These are phyloP conservation scores for Quercus wislizeni DNA, from an alignment of 306 rosid genomes.

Conservation along the genomic window DNA sequence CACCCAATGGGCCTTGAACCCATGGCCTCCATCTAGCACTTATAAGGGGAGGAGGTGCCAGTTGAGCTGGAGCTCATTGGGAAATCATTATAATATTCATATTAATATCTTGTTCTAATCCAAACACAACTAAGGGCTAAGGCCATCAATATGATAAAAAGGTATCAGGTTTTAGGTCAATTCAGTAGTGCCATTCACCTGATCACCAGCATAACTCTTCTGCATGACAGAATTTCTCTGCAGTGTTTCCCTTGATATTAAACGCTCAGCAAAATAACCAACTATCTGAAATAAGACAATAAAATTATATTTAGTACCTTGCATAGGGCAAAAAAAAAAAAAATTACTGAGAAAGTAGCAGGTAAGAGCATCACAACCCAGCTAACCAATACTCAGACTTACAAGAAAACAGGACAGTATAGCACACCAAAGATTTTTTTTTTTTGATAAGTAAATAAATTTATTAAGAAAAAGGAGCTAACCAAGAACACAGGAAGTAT, in stretches of 20 bases:
- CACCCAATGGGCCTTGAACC: too few species aligned
- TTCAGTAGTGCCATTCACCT: slow-evolving; percentile 48
- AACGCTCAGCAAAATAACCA: slow-evolving; percentile 66
- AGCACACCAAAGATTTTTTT: background rate
- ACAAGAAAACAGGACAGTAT: slow-evolving; percentile 3
- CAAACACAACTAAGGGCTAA: slow-evolving; percentile 19
- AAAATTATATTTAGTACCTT: slow-evolving; percentile 16
- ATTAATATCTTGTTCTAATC: slow-evolving; percentile 5
- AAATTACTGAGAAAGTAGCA: background rate
- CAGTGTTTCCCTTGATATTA: slow-evolving; percentile 64
- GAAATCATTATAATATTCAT: slow-evolving; percentile 1
- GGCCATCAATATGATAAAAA: background rate
- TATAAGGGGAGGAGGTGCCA: too few species aligned
- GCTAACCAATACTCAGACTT: background rate
- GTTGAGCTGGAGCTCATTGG: too few species aligned
- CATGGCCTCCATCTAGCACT: too few species aligned
- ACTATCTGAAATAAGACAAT: slow-evolving; percentile 59
- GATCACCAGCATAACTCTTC: slow-evolving; percentile 45
- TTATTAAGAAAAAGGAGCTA: too few species aligned
- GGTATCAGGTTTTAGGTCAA: background rate
- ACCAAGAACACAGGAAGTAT: too few species aligned
- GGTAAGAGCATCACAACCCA: background rate
- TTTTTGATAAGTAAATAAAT: too few species aligned
- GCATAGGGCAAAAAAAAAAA: slow-evolving; percentile 18
- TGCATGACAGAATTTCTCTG: slow-evolving; percentile 76